Evolutionary conservation across 176 grass and related monocot genomes (phyloP).

Genomic region (Bolboschoenus planiculmis): DNA sequence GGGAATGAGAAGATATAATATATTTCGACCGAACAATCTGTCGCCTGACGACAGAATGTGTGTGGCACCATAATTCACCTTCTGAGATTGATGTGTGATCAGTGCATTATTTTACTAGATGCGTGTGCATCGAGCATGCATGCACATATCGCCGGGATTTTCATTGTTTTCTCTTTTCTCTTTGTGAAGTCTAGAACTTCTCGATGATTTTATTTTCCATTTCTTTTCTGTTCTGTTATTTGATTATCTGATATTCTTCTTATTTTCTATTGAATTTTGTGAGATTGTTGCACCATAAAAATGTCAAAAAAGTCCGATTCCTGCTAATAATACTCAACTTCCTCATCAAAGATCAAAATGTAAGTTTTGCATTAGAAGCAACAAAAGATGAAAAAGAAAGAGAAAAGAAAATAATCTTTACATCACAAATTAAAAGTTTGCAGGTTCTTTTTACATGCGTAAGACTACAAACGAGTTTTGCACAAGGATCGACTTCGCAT

Average conservation of each 20-base stretch:
- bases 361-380: neutral
- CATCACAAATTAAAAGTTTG: neutral
- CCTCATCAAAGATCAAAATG: neutral
- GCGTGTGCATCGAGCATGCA: neutral
- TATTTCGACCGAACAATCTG: neutral
- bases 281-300: too few species aligned
- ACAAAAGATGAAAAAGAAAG: neutral
- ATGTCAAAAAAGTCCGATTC: neutral
- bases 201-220: neutral
- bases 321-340: neutral
- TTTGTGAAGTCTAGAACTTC: neutral
- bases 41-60: neutral
- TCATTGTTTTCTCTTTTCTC: neutral
- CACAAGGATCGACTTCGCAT: neutral
- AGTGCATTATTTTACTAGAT: neutral
- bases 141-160: neutral
- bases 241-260: neutral
- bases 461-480: neutral
- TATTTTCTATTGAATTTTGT: neutral
- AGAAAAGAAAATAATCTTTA: neutral
- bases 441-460: neutral
- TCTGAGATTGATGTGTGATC: neutral
- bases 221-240: neutral
- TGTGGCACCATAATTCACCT: neutral
- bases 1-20: neutral